Percentiles rank a stretch among this genome's conserved stretches.
Evolutionary conservation across 805 yeast genomes (phyloP).

Genomic region (Pichia paraexigua): DNA sequence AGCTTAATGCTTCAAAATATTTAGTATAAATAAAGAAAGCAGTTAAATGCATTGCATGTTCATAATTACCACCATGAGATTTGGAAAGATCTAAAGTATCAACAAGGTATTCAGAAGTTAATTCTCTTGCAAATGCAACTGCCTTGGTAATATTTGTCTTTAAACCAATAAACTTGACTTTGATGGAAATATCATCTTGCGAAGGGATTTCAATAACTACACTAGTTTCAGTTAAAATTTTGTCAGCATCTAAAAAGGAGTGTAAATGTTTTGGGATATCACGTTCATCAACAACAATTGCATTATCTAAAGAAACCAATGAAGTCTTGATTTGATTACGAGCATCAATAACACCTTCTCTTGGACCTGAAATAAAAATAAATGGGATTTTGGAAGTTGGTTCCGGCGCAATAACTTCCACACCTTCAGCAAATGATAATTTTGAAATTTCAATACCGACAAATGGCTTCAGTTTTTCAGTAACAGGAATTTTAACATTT

Average conservation of each 20-base stretch:
- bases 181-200: conserved; percentile 32
- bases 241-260: conserved; percentile 53
- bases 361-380: conserved; percentile 59
- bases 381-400: conserved; percentile 31
- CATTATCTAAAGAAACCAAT: conserved; percentile 36
- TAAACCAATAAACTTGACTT: conserved; percentile 60
- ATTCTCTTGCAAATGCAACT: conserved; percentile 47
- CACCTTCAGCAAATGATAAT: conserved; percentile 17
- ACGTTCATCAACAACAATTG: conserved; percentile 46
- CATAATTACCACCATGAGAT: conserved; percentile 75
- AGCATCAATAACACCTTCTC: conserved; percentile 52
- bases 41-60: conserved; percentile 72
- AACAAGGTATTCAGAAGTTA: conserved; percentile 51
- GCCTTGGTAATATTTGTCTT: conserved; percentile 50
- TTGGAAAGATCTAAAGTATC: conserved; percentile 74
- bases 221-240: conserved; percentile 42
- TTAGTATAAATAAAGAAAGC: conserved; percentile 52
- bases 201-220: conserved; percentile 53
- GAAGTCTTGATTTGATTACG: conserved; percentile 42
- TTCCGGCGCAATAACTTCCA: conserved; percentile 25
- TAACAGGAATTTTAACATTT: conserved; percentile 41
- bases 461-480: conserved; percentile 37
- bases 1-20: conserved; percentile 38
- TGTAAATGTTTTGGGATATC: conserved; percentile 63
- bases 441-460: conserved; percentile 28